Evolutionary conservation across 2,329 filamentous ascomycete species (phyloP).

Genomic region (Thielaviopsis euricoi): DNA sequence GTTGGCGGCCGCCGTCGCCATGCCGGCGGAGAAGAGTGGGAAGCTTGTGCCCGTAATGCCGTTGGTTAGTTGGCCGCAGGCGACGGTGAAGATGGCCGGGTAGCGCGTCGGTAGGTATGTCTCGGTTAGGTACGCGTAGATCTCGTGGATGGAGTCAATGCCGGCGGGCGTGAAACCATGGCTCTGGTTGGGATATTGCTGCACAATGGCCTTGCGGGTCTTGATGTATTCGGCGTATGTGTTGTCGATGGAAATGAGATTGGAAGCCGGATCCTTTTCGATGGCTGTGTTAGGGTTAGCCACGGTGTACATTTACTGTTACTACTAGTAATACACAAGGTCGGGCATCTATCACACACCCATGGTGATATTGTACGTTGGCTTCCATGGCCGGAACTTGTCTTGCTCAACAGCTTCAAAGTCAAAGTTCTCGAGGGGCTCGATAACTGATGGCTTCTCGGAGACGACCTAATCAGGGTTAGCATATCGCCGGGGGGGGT

Average conservation of each 20-base stretch:
- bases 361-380: constrained; percentile 38
- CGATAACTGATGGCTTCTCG: constrained; percentile 6
- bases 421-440: constrained; percentile 21
- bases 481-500: neutral
- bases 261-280: constrained; percentile 25
- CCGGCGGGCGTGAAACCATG: constrained; percentile 27
- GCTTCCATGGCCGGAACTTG: constrained; percentile 32
- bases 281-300: constrained; percentile 21
- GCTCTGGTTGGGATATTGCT: constrained; percentile 22
- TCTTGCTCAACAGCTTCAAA: constrained; percentile 24
- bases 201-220: constrained; percentile 23
- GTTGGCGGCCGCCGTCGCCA: constrained; percentile 1
- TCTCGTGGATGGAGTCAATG: constrained; percentile 26
- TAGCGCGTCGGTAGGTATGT: constrained; percentile 32
- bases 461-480: neutral
- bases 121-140: constrained; percentile 30
- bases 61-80: constrained; percentile 21
- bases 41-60: constrained; percentile 20
- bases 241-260: constrained; percentile 35
- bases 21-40: constrained; percentile 17
- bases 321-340: neutral
- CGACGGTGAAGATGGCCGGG: constrained; percentile 27
- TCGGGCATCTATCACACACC: constrained; percentile 19
- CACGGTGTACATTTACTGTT: neutral
- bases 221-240: constrained; percentile 31